Conservation (phyloP, 2,329 filamentous ascomycete genomes). For the Fusarium temperatum region DNA sequence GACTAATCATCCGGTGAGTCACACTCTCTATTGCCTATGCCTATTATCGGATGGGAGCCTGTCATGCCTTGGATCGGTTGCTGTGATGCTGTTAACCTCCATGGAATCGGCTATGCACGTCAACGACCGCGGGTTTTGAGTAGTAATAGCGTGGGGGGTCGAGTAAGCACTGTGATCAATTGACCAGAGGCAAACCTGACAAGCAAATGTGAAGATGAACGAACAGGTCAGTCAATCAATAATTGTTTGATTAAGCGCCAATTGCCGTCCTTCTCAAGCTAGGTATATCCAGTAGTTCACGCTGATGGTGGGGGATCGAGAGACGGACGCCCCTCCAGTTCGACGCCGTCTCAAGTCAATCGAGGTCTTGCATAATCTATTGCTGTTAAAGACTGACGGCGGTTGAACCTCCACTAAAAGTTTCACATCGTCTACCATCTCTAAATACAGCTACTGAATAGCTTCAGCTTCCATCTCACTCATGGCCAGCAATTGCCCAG, state of each 20-base stretch:
- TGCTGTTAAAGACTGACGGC: background rate
- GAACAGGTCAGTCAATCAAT: background rate
- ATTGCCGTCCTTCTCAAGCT: conserved; percentile 4
- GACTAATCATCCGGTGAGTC: conserved; percentile 26
- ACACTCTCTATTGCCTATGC: conserved; percentile 3
- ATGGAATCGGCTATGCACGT: background rate
- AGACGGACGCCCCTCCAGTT: conserved; percentile 30
- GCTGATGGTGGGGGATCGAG: conserved; percentile 1
- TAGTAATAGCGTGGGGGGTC: conserved; percentile 29
- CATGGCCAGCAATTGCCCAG: conserved; percentile 15
- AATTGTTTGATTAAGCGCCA: background rate
- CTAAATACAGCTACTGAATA: background rate
- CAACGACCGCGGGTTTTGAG: background rate
- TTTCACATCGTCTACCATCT: background rate
- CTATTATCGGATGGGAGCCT: conserved; percentile 12
- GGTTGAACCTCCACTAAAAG: background rate
- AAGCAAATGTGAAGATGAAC: background rate
- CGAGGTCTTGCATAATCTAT: conserved; percentile 5
- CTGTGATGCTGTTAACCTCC: background rate
- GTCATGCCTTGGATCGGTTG: background rate
- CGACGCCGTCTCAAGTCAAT: conserved; percentile 8
- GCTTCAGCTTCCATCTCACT: background rate
- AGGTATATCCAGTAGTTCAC: background rate
- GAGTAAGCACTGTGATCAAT: background rate
- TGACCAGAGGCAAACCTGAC: background rate